Percentiles rank a stretch among this genome's conserved stretches.
These are phyloP conservation scores for Camellia japonica DNA, from an alignment of 148 eudicot species.

Conservation along the genomic window DNA sequence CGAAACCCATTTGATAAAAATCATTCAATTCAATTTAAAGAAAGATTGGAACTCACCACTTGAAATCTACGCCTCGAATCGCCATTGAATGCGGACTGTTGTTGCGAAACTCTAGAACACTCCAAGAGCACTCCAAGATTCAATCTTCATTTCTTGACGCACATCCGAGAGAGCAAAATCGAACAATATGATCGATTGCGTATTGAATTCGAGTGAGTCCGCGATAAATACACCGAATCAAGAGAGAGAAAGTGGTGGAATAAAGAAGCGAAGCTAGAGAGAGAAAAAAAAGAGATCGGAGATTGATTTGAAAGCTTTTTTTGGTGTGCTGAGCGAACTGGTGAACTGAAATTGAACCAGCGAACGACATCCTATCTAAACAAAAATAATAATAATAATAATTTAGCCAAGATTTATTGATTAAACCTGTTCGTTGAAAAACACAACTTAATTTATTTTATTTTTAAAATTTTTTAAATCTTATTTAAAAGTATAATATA, in stretches of 20 bases:
- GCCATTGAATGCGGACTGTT: slow-evolving; percentile 36
- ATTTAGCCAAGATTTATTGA: too few relatives aligned
- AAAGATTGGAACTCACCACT: slow-evolving; percentile 48
- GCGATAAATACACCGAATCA: neutral
- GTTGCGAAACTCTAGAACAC: slow-evolving; percentile 9
- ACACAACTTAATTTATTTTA: too few relatives aligned
- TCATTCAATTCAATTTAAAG: neutral
- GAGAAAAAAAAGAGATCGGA: neutral
- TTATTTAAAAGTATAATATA: too few relatives aligned
- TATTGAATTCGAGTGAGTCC: neutral
- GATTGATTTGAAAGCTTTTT: neutral
- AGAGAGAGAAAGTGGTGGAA: slow-evolving; percentile 12
- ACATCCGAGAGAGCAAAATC: slow-evolving; percentile 9
- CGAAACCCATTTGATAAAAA: slow-evolving; percentile 4
- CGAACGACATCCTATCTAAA: too few relatives aligned
- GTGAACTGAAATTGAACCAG: slow-evolving; percentile 8
- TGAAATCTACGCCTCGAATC: slow-evolving; percentile 69
- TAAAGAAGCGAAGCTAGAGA: neutral
- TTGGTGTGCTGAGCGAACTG: neutral
- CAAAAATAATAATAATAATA: too few relatives aligned
- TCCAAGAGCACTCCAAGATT: neutral
- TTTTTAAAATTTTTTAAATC: too few relatives aligned
- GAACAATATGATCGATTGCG: neutral
- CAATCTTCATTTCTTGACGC: neutral
- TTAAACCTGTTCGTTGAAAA: too few relatives aligned